These are phyloP conservation scores for Solanum sejunctum DNA, from an alignment of 257 asterid genomes.

Conservation along the genomic window DNA sequence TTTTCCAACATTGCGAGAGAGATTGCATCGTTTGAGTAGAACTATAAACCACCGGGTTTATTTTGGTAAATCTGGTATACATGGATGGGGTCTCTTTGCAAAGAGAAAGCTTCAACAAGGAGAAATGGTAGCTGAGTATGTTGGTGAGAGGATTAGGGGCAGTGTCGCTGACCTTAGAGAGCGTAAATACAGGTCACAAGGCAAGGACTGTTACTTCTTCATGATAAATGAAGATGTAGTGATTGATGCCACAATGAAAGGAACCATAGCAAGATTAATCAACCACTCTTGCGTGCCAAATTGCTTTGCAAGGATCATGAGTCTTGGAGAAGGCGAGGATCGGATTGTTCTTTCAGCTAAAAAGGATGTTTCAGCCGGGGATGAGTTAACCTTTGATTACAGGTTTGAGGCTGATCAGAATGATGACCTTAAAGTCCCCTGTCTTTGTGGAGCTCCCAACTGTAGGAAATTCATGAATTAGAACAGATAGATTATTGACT, in stretches of 20 bases:
- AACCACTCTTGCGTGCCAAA: slow-evolving; percentile 2
- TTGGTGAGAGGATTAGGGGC: slow-evolving; percentile 1
- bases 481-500: not conserved
- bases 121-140: not conserved
- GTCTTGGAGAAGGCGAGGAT: not conserved
- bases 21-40: not conserved
- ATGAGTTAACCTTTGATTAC: slow-evolving; percentile 1
- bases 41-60: not conserved
- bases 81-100: slow-evolving; percentile 2
- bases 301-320: slow-evolving; percentile 3
- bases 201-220: slow-evolving; percentile 1
- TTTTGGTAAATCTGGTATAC: slow-evolving; percentile 1
- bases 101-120: not conserved
- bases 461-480: slow-evolving; percentile 3
- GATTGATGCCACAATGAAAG: slow-evolving; percentile 3
- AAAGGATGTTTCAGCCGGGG: not conserved
- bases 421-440: not conserved
- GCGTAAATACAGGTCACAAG: not conserved
- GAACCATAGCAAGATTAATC: not conserved
- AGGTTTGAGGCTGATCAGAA: not conserved
- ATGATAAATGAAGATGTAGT: not conserved
- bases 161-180: not conserved
- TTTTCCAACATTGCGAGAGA: not conserved
- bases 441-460: slow-evolving; percentile 3
- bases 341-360: not conserved